Conservation (phyloP, 768 basidiomycete species). For the Serendipita vermifera region DNA sequence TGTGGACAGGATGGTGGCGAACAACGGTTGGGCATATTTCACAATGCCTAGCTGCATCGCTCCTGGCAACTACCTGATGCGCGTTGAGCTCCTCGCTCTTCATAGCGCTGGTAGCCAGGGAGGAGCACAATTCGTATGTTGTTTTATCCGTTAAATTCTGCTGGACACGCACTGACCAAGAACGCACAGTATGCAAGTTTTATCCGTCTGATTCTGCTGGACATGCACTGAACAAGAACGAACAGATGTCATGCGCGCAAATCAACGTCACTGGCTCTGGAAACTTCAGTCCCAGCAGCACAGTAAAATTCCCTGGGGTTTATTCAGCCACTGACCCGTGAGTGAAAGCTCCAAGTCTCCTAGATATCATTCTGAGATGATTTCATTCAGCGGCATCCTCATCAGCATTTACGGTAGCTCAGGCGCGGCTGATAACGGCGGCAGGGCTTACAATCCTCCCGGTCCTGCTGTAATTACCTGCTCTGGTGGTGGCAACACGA, state of each 20-base stretch:
- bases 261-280: slow-evolving; percentile 4
- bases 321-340: slow-evolving; percentile 32
- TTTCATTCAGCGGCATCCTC: not conserved
- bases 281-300: slow-evolving; percentile 22
- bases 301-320: slow-evolving; percentile 38
- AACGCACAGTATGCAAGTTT: slow-evolving; percentile 24
- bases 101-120: slow-evolving; percentile 36
- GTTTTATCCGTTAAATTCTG: too few species aligned
- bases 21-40: slow-evolving; percentile 1
- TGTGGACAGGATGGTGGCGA: slow-evolving; percentile 3
- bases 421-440: not conserved
- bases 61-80: slow-evolving; percentile 10
- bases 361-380: too few species aligned
- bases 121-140: slow-evolving; percentile 34
- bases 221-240: not conserved
- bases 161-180: too few species aligned
- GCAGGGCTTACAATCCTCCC: slow-evolving; percentile 22
- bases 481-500: too few species aligned
- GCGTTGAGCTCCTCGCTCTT: slow-evolving; percentile 33
- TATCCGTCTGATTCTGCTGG: slow-evolving; percentile 33
- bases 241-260: slow-evolving; percentile 27
- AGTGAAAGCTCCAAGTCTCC: too few species aligned
- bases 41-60: slow-evolving; percentile 11
- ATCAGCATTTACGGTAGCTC: slow-evolving; percentile 2
- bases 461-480: too few species aligned